These are phyloP conservation scores for Sordaria brevicollis DNA, from an alignment of 495 filamentous ascomycete genomes.

Conservation along the genomic window DNA sequence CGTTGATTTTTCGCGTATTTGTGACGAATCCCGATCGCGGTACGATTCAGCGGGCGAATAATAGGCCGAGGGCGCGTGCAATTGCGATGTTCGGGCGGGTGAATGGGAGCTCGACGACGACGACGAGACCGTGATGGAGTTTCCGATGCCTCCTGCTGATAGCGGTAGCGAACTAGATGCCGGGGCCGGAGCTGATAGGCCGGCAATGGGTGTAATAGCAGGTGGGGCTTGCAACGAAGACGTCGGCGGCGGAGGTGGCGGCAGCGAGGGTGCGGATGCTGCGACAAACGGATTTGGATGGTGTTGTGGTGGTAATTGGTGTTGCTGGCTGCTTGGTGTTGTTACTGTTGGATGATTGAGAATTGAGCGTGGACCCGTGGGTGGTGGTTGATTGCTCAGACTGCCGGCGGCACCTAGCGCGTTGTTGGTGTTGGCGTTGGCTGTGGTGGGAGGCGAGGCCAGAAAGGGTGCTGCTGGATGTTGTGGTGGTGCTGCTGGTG, in stretches of 20 bases:
- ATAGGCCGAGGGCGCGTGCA: slow-evolving; percentile 25
- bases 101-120: slow-evolving; percentile 12
- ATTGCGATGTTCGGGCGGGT: slow-evolving; percentile 14
- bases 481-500: neutral
- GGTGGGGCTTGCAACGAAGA: slow-evolving; percentile 20
- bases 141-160: neutral
- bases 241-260: neutral
- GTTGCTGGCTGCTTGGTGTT: too few relatives aligned
- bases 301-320: too few relatives aligned
- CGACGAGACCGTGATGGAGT: neutral
- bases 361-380: slow-evolving; percentile 19
- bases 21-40: slow-evolving; percentile 19
- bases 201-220: slow-evolving; percentile 6
- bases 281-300: slow-evolving; percentile 17
- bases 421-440: slow-evolving; percentile 6
- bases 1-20: slow-evolving; percentile 33
- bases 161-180: neutral
- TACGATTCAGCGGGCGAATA: slow-evolving; percentile 13
- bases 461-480: slow-evolving; percentile 7
- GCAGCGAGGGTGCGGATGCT: slow-evolving; percentile 11
- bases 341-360: slow-evolving; percentile 10
- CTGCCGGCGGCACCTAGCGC: neutral
- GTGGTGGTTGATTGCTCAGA: neutral
- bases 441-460: slow-evolving; percentile 16
- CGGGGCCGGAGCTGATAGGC: neutral